phyloP scores from a whole-genome alignment of 1,284 basidiomycete genomes.

The Schizophyllum amplum region DNA sequence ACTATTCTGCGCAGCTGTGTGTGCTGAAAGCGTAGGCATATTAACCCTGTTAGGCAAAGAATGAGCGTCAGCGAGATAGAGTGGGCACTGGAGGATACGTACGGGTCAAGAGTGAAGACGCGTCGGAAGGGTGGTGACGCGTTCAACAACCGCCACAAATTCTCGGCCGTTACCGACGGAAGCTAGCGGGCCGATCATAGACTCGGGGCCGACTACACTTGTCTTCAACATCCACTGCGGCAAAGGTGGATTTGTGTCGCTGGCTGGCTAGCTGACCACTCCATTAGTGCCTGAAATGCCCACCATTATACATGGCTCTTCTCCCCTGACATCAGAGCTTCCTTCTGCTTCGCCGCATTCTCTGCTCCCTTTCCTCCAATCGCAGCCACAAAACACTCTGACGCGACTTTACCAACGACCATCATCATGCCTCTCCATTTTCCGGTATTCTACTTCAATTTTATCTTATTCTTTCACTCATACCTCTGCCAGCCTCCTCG shows the following conservation, averaged over 20 bases:
- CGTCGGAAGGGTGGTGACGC: background rate
- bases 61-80: background rate
- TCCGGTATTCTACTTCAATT: constrained; percentile 49
- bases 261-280: constrained; percentile 1
- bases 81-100: background rate
- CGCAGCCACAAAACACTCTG: constrained; percentile 78
- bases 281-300: background rate
- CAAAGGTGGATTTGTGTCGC: constrained; percentile 2
- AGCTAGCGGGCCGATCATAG: background rate
- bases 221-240: constrained; percentile 6
- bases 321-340: background rate
- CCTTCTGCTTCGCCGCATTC: constrained; percentile 36
- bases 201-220: constrained; percentile 7
- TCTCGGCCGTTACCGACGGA: background rate
- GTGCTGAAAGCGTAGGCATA: constrained; percentile 25
- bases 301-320: constrained; percentile 3
- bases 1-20: constrained; percentile 65
- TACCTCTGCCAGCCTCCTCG: constrained; percentile 57
- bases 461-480: constrained; percentile 11
- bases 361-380: constrained; percentile 77
- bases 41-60: background rate
- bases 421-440: constrained; percentile 90
- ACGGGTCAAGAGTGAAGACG: background rate
- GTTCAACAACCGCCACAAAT: background rate
- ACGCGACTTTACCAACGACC: constrained; percentile 84